Conservation (phyloP, 331 rosid genomes). For the Malus hybrid region DNA sequence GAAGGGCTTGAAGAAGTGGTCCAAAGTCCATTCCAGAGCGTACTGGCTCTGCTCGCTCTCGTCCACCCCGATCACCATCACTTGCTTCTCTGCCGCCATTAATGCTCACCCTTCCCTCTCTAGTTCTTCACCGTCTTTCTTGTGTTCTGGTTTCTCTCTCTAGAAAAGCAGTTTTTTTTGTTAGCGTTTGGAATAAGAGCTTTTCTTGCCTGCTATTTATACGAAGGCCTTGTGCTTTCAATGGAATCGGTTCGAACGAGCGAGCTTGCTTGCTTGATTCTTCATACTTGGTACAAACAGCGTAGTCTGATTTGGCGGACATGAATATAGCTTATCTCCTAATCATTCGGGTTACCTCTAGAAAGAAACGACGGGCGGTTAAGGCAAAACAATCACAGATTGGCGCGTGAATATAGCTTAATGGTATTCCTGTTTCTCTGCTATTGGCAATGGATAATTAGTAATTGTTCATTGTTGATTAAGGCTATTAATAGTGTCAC, state of each 20-base stretch:
- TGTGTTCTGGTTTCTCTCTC: not conserved
- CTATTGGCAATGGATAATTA: too few species aligned
- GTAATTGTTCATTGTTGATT: too few species aligned
- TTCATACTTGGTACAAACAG: not conserved
- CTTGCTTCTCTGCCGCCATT: conserved; percentile 38
- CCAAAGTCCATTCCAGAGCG: conserved; percentile 64
- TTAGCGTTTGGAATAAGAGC: not conserved
- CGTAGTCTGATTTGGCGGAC: not conserved
- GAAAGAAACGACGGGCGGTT: not conserved
- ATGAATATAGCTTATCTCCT: not conserved
- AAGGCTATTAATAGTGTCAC: too few species aligned
- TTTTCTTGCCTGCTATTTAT: too few species aligned
- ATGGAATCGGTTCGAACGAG: not conserved
- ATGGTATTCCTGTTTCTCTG: too few species aligned
- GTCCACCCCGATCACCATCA: conserved; percentile 57
- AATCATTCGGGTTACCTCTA: not conserved
- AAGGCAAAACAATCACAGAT: not conserved
- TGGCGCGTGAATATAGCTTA: too few species aligned
- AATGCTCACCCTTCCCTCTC: not conserved
- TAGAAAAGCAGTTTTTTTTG: not conserved
- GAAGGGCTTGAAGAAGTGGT: conserved; percentile 36
- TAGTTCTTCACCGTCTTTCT: not conserved
- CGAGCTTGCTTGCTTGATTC: not conserved
- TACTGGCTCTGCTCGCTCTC: conserved; percentile 52
- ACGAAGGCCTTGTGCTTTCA: not conserved